Evolutionary conservation across 345 rosid genomes (phyloP).

Genomic region (Acer negundo): DNA sequence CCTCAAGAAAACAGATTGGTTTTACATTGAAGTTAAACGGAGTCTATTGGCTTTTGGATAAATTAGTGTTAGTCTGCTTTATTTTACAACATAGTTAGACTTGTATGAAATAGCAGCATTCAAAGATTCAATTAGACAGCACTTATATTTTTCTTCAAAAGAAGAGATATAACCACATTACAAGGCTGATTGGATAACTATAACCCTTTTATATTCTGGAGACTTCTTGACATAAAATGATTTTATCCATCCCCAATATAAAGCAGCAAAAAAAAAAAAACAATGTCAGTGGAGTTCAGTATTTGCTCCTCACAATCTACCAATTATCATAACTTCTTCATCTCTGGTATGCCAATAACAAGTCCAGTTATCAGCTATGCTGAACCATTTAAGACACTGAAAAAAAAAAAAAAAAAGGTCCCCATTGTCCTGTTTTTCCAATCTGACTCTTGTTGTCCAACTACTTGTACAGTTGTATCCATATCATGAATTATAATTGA

Average conservation of each 20-base stretch:
- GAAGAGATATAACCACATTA: background rate
- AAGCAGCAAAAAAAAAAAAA: background rate
- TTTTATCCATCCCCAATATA: background rate
- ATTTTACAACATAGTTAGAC: slow-evolving; percentile 5
- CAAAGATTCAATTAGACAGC: background rate
- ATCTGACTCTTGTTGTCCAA: background rate
- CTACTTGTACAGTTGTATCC: background rate
- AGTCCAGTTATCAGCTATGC: too few species aligned
- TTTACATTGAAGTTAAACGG: background rate
- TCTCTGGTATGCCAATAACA: background rate
- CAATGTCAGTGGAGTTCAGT: background rate
- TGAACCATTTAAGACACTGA: too few species aligned
- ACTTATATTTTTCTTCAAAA: background rate
- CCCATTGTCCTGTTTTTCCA: background rate
- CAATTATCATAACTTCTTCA: background rate
- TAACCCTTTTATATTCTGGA: background rate
- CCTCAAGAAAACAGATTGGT: slow-evolving; percentile 4
- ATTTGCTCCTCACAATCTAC: background rate
- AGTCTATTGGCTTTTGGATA: background rate
- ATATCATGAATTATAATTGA: background rate
- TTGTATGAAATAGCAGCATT: background rate
- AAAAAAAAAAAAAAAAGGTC: too few species aligned
- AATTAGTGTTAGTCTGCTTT: background rate
- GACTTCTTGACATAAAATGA: background rate
- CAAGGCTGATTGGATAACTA: too few species aligned